Evolutionary conservation across 345 rosid species (phyloP).

Genomic region (Camelina hispida): DNA sequence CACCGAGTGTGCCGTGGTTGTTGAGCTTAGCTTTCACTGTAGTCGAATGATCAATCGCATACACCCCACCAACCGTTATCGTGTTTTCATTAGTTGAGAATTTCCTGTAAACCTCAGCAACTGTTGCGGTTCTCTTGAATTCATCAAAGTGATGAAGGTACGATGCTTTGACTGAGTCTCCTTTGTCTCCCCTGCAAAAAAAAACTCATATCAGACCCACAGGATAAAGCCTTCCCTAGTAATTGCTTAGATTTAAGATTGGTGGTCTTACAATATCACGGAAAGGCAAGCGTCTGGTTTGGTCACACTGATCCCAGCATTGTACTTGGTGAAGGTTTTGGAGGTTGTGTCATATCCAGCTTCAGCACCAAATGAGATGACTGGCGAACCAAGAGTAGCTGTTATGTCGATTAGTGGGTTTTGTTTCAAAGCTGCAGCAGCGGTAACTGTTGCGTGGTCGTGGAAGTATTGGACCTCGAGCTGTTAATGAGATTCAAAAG

Average conservation of each 20-base stretch:
- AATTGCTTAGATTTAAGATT: background rate
- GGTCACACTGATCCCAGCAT: slow-evolving; percentile 72
- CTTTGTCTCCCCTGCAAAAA: slow-evolving; percentile 79
- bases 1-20: slow-evolving; percentile 81
- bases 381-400: slow-evolving; percentile 80
- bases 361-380: slow-evolving; percentile 91
- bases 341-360: slow-evolving; percentile 79
- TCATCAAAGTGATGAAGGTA: slow-evolving; percentile 75
- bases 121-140: slow-evolving; percentile 66
- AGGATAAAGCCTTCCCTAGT: background rate
- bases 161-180: slow-evolving; percentile 77
- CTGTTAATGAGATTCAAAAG: slow-evolving; percentile 46
- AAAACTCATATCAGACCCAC: slow-evolving; percentile 19
- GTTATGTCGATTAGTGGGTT: slow-evolving; percentile 72
- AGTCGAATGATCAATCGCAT: slow-evolving; percentile 75
- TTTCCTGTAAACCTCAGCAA: slow-evolving; percentile 76
- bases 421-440: slow-evolving; percentile 72
- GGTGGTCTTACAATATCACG: slow-evolving; percentile 65
- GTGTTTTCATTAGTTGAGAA: slow-evolving; percentile 91
- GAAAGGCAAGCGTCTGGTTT: slow-evolving; percentile 82
- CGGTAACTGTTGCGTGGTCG: slow-evolving; percentile 73
- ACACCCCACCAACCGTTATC: slow-evolving; percentile 77
- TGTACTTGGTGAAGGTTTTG: slow-evolving; percentile 78
- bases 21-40: slow-evolving; percentile 83
- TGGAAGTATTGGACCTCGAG: slow-evolving; percentile 88